These are phyloP conservation scores for Pezicula rhizophila DNA, from an alignment of 2,329 filamentous ascomycete species.

Conservation along the genomic window DNA sequence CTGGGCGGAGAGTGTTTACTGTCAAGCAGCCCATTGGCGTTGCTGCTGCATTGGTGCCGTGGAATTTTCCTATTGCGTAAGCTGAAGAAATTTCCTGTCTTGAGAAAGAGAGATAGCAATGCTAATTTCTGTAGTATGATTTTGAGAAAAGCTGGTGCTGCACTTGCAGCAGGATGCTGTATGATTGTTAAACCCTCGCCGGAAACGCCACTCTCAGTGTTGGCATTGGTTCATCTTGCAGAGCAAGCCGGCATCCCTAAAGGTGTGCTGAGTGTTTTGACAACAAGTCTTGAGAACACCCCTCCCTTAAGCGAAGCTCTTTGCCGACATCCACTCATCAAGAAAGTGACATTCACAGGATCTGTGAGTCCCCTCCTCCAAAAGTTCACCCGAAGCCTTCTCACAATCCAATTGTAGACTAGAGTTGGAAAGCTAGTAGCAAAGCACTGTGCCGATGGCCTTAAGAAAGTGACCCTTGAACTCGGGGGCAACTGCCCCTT, in stretches of 20 bases:
- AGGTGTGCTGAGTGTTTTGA: constrained; percentile 56
- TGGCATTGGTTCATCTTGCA: constrained; percentile 49
- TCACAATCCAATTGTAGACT: constrained; percentile 29
- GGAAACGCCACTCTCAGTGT: constrained; percentile 54
- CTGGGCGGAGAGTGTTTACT: constrained; percentile 60
- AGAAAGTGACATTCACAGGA: constrained; percentile 58
- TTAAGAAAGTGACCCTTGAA: constrained; percentile 61
- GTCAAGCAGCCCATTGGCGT: constrained; percentile 72
- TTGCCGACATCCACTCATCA: constrained; percentile 51
- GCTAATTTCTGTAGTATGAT: constrained; percentile 39
- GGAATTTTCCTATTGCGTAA: constrained; percentile 63
- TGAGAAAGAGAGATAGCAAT: neutral
- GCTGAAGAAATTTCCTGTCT: constrained; percentile 7
- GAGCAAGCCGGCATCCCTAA: constrained; percentile 49
- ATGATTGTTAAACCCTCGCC: constrained; percentile 70
- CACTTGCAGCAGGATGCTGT: constrained; percentile 65
- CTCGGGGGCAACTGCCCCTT: constrained; percentile 61
- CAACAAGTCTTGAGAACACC: constrained; percentile 50
- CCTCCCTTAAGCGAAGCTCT: constrained; percentile 46
- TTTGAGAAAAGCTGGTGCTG: constrained; percentile 60
- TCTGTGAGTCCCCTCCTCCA: constrained; percentile 26
- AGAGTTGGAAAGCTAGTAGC: constrained; percentile 57
- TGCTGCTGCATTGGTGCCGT: constrained; percentile 61
- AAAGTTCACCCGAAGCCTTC: neutral
- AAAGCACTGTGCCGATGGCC: constrained; percentile 49